A percentile compares a stretch with the other conserved stretches of the same genome.
These are phyloP conservation scores for Alopecurus myosuroides DNA, from an alignment of 176 grass and related monocot species.

Conservation along the genomic window DNA sequence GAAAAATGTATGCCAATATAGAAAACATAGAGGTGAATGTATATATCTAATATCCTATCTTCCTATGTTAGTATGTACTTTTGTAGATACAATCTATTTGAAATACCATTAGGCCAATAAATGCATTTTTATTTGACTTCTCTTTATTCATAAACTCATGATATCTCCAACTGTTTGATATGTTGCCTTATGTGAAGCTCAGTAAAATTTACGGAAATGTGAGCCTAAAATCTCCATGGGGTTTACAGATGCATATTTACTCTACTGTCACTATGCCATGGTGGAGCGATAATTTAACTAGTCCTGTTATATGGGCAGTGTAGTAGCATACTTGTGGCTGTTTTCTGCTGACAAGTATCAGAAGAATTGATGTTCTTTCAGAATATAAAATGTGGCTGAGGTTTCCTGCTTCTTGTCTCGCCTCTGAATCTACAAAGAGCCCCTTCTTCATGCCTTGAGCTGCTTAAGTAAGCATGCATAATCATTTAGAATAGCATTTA, in stretches of 20 bases:
- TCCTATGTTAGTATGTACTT: not conserved
- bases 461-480: constrained; percentile 94
- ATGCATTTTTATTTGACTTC: constrained; percentile 6
- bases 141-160: constrained; percentile 9
- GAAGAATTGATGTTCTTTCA: constrained; percentile 68
- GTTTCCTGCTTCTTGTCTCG: constrained; percentile 76
- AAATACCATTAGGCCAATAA: not conserved
- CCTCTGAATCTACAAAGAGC: constrained; percentile 72
- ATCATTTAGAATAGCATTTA: constrained; percentile 59
- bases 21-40: not conserved
- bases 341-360: constrained; percentile 63
- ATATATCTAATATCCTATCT: not conserved
- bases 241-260: not conserved
- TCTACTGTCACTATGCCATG: not conserved
- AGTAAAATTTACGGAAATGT: not conserved
- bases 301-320: constrained; percentile 45
- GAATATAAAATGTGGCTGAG: constrained; percentile 73
- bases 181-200: not conserved
- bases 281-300: constrained; percentile 43
- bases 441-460: constrained; percentile 56
- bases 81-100: not conserved
- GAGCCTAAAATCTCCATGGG: not conserved
- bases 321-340: constrained; percentile 63
- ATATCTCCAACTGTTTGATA: constrained; percentile 3
- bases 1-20: not conserved